Evolutionary conservation across 2,329 filamentous ascomycete genomes (phyloP), one percentile per base, ranked within the genome.

Genomic region (Botryotinia calthae): DNA sequence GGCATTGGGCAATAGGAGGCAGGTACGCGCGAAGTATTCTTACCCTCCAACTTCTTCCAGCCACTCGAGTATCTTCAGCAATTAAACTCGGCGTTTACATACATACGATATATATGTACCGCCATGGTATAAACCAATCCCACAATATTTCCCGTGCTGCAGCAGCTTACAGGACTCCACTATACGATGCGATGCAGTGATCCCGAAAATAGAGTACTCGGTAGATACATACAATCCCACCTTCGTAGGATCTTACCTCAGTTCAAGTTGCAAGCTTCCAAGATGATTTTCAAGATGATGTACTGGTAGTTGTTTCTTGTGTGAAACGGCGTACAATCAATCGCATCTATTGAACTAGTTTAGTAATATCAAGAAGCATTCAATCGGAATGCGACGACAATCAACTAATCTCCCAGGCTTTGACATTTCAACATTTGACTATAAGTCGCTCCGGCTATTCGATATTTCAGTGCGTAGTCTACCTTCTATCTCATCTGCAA

Each of bases 61-160:
- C 65, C 65, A 68, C 48, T 66, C 44, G 46, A 66, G 31, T 28
- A 51, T 51, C 63, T 68, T 56, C 48, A 56, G 37, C 34, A 68
- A 68, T 68, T 68, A 68, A 56, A 42, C 65, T 68, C 48, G 65
- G 65, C 65, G 65, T 68, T 56, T 68, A 68, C 37, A 68, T 56
- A 68, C 65, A 68, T 67, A 44, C 22, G 18, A 64, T 46, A 64
- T 46, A 31, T 40, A 54, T 67, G 34, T 54, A 54, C 46, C 16
- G 16, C 64, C 31, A 42, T 56, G 31, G 34, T 31, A 40, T 54
- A 54, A 42, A 2, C 34, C 48, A 67, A 67, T 67, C 34, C 34
- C 65, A 42, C 40, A 67, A 34, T 28, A 22, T 66, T 42, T 64
- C 31, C 22, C 68, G n/a, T 61, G 22, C 54, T 44, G 28, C 40